Conservation (phyloP, 805 yeast genomes). For the Candida vartiovaarae region DNA sequence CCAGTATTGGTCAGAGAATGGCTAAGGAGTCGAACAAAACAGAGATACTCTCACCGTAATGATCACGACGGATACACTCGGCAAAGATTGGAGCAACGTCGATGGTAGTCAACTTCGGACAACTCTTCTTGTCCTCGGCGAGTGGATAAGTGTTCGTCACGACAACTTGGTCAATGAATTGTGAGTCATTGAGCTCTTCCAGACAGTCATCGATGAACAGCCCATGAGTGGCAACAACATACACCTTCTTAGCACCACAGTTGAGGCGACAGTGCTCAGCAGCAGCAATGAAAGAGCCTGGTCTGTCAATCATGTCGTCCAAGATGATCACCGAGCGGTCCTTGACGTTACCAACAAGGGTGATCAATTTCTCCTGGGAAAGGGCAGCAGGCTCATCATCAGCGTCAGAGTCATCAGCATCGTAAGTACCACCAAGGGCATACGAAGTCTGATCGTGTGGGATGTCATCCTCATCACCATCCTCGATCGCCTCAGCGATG, state of each 20-base stretch:
- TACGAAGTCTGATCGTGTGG: slow-evolving; percentile 32
- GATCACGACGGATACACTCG: slow-evolving; percentile 97
- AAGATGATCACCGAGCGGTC: slow-evolving; percentile 87
- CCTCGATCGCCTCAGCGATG: slow-evolving; percentile 28
- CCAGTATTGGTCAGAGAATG: slow-evolving; percentile 23
- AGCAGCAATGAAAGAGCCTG: slow-evolving; percentile 89
- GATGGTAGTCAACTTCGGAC: slow-evolving; percentile 72
- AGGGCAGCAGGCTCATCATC: slow-evolving; percentile 54
- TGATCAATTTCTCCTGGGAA: slow-evolving; percentile 72
- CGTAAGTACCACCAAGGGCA: slow-evolving; percentile 76
- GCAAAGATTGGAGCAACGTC: slow-evolving; percentile 95
- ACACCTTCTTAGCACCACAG: slow-evolving; percentile 92
- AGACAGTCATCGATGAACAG: slow-evolving; percentile 83
- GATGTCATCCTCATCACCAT: slow-evolving; percentile 22
- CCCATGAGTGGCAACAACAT: slow-evolving; percentile 93
- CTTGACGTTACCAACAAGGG: slow-evolving; percentile 93
- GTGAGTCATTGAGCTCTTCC: slow-evolving; percentile 67
- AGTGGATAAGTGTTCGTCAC: slow-evolving; percentile 97
- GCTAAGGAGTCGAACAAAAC: slow-evolving; percentile 87
- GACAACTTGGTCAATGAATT: slow-evolving; percentile 83
- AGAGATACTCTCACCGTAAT: slow-evolving; percentile 94
- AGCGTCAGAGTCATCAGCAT: slow-evolving; percentile 80
- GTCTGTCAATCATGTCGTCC: slow-evolving; percentile 97
- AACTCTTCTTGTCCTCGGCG: slow-evolving; percentile 47
- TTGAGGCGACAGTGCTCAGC: slow-evolving; percentile 95